Conservation (phyloP, 257 asterid genomes). For the Salvia splendens region DNA sequence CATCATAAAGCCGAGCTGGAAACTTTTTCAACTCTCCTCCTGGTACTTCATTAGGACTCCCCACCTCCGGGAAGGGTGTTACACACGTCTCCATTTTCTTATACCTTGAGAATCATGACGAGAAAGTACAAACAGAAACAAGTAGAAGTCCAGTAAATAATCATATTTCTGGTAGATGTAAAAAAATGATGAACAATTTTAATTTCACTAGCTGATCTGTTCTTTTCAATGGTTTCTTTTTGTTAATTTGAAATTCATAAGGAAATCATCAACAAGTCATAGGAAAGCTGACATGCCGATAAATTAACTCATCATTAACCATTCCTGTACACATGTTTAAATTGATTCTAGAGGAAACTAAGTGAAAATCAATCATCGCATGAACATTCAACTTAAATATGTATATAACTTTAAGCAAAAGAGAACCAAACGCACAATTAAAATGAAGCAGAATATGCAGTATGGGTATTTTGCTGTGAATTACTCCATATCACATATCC, state of each 20-base stretch:
- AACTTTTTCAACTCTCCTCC: slow-evolving; percentile 71
- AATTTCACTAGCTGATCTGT: neutral
- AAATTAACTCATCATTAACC: neutral
- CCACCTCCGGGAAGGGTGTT: slow-evolving; percentile 68
- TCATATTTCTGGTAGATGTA: neutral
- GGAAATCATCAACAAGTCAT: neutral
- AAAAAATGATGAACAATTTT: neutral
- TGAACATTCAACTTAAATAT: neutral
- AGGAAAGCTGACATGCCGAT: neutral
- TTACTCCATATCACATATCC: neutral
- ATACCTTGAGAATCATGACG: slow-evolving; percentile 55
- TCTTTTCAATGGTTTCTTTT: neutral
- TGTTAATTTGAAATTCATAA: slow-evolving; percentile 10
- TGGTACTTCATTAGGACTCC: slow-evolving; percentile 49
- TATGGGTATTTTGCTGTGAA: too few relatives aligned
- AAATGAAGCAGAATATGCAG: too few relatives aligned
- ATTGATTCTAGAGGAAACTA: neutral
- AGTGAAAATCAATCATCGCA: neutral
- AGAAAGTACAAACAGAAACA: neutral
- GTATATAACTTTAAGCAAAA: neutral
- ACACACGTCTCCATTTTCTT: slow-evolving; percentile 75
- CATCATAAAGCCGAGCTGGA: slow-evolving; percentile 76
- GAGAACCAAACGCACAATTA: neutral
- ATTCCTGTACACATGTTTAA: neutral
- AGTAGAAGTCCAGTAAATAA: neutral